Conservation (phyloP, 1,284 basidiomycete genomes). For the Blastosporella zonata region DNA sequence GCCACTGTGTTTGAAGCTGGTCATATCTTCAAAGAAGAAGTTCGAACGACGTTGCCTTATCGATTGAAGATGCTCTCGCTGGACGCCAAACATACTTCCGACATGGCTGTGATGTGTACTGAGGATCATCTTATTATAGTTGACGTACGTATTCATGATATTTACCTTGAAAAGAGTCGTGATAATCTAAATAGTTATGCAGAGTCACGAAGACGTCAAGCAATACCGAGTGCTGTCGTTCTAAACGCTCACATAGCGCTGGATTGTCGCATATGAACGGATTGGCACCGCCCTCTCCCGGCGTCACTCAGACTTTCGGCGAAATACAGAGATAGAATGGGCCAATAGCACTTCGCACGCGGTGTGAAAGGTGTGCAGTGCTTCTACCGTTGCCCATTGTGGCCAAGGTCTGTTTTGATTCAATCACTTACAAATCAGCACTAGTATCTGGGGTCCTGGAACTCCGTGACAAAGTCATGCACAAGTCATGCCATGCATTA, state of each 20-base stretch:
- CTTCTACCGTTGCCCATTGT: no score
- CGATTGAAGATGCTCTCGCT: constrained; percentile 27
- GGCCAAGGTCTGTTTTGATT: no score
- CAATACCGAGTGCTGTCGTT: constrained; percentile 36
- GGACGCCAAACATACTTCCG: constrained; percentile 20
- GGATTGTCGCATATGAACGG: background rate
- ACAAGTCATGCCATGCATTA: no score
- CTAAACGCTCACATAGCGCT: constrained; percentile 16
- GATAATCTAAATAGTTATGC: background rate
- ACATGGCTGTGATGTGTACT: constrained; percentile 44
- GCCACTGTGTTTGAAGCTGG: constrained; percentile 12
- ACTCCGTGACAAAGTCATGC: no score
- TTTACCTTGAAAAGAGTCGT: background rate
- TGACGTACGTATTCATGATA: constrained; percentile 30
- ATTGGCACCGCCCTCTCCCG: background rate
- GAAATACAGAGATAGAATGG: constrained; percentile 5
- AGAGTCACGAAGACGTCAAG: constrained; percentile 20
- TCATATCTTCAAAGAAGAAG: constrained; percentile 27
- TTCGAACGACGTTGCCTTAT: constrained; percentile 47
- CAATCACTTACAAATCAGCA: no score
- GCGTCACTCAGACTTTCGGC: constrained; percentile 4
- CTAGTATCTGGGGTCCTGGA: no score
- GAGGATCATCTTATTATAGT: constrained; percentile 55
- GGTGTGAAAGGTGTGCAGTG: constrained; percentile 13
- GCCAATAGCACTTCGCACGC: constrained; percentile 24